Percentiles rank a stretch among this genome's conserved stretches.
Conservation (phyloP, 495 filamentous ascomycete species). For the Aspergillus sparsus region DNA sequence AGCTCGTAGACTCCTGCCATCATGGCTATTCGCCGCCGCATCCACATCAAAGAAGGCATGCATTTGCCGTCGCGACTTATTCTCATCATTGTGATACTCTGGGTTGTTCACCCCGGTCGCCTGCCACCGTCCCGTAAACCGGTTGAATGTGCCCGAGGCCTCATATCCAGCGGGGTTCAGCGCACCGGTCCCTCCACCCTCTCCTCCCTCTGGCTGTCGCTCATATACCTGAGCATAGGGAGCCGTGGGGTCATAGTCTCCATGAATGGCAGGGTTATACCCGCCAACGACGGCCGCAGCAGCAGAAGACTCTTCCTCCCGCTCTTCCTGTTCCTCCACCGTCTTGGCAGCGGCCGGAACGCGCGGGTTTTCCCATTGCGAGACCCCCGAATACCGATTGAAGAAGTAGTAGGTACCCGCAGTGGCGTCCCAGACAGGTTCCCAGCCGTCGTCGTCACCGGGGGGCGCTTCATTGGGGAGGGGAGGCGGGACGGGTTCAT, state of each 20-base stretch:
- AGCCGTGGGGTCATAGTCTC: constrained; percentile 90
- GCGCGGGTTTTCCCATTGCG: constrained; percentile 91
- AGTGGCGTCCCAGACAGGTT: constrained; percentile 74
- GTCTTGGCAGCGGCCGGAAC: constrained; percentile 49
- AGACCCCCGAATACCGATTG: constrained; percentile 74
- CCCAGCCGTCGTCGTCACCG: constrained; percentile 82
- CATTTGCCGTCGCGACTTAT: constrained; percentile 87
- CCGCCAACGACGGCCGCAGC: constrained; percentile 55
- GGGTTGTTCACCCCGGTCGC: constrained; percentile 54
- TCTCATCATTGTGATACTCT: constrained; percentile 82
- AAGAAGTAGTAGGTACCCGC: constrained; percentile 82
- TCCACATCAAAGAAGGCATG: constrained; percentile 97
- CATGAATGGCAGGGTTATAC: constrained; percentile 95
- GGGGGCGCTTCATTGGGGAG: constrained; percentile 58
- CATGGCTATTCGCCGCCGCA: constrained; percentile 89
- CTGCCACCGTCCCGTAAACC: constrained; percentile 89
- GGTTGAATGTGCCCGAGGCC: constrained; percentile 79
- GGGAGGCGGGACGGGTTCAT: constrained; percentile 47
- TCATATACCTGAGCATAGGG: constrained; percentile 74
- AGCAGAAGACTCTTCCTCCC: not conserved
- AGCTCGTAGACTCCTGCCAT: constrained; percentile 87
- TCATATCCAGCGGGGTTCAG: constrained; percentile 55
- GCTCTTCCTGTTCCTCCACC: constrained; percentile 17
- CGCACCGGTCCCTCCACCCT: constrained; percentile 33
- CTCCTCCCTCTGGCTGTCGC: constrained; percentile 24